Evolutionary conservation across 768 basidiomycete species (phyloP), one percentile per base, ranked within the genome.

Genomic region (Daedaleopsis sinensis): DNA sequence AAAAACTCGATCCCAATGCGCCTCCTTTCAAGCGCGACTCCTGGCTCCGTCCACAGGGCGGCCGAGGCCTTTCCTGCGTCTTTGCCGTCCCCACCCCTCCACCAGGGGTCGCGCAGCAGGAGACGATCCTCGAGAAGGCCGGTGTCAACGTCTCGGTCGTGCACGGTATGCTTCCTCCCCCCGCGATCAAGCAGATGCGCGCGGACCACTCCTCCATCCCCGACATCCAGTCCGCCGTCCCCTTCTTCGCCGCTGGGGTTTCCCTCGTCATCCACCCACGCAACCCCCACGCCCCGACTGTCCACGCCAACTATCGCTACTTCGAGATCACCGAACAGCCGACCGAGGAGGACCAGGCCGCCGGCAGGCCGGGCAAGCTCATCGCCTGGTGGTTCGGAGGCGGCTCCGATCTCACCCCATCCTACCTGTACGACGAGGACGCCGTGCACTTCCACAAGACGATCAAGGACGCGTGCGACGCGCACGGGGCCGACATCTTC

Each of bases 351-450:
- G 65, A 59, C 27, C 27, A 49, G 42, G 64, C 65, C 27, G 60
- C 68, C 36, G 74, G 69, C 36, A 66, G 65, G 32, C 70, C 77
- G 24, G 81, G 83, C 9, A 82, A 84, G 65, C 76, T 92, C 19
- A 76, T 95, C 44, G 88, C 94, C 27, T 98, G 96, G 95, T 99
- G 96, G 97, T 99, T 98, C 71, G 96, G 97, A 19, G 97, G 97
- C 37, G 96, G 96, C 8, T 88, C 87, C 8, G 96, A 99, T 73
- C 82, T 98, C 36, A 99, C 97, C 0, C 96, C 96, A 1, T 89
- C 90, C 4, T 98, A 98, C 74, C 84, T 98, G 18, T 93, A 88
- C 77, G 86, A 88, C 58, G 90, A 91, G 58, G 97, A 98, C 72
- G 93, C 86, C 12, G 70, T 73, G 21, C 93, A 95, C 72, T 99